phyloP scores from a whole-genome alignment of 306 rosid species.

The Lathyrus aphaca region DNA sequence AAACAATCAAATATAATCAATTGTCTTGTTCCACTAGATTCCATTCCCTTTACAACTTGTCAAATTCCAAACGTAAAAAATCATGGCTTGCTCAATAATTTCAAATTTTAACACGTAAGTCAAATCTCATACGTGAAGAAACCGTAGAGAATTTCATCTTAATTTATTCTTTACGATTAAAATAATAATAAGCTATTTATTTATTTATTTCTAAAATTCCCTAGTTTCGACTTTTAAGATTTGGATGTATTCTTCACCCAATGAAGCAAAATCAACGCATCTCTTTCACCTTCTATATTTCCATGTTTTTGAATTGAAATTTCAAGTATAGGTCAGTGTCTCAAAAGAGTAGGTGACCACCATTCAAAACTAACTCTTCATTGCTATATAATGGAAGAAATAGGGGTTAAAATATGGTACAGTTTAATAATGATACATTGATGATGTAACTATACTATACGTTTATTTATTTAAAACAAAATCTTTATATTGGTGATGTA shows the following conservation, averaged over 20 bases:
- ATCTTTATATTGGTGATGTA: too few species aligned
- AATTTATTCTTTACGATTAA: background rate
- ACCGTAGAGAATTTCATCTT: background rate
- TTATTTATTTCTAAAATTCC: background rate
- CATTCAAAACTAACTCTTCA: constrained; percentile 35
- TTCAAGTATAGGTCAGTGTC: constrained; percentile 34
- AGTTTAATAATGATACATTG: background rate
- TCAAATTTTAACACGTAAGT: constrained; percentile 29
- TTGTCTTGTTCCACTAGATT: constrained; percentile 1
- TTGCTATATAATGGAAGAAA: background rate
- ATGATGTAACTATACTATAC: background rate
- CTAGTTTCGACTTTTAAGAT: constrained; percentile 12
- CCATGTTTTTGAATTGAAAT: constrained; percentile 28
- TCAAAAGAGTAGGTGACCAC: constrained; percentile 22
- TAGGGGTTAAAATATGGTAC: constrained; percentile 1
- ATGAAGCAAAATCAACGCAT: constrained; percentile 34
- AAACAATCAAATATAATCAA: background rate
- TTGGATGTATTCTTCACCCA: constrained; percentile 1
- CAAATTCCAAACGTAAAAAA: constrained; percentile 13
- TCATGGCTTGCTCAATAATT: constrained; percentile 28
- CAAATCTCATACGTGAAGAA: constrained; percentile 28
- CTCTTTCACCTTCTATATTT: constrained; percentile 28
- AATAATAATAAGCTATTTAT: background rate
- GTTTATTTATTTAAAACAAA: background rate
- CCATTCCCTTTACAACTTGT: constrained; percentile 7